Base-by-base conservation (phyloP, 106 monocot species). In the Phalaenopsis aphrodite region DNA sequence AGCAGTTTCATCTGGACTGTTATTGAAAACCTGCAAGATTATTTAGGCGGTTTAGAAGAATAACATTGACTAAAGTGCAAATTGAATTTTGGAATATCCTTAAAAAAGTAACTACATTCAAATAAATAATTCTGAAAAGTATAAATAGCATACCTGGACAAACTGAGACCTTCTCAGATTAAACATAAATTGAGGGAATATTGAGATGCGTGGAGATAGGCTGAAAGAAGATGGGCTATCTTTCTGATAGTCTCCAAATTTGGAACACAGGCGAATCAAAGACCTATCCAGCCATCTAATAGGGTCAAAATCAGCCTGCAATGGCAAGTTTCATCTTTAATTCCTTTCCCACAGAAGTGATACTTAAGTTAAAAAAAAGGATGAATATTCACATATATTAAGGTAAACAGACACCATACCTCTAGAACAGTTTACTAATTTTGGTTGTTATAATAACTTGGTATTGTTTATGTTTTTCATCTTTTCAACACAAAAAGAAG, bases 1-100 rank as follows among this genome's bases (percentile, higher is more conserved):
- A 42, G 98, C 98, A 81, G 98, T 98, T 85, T 98, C 98, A 88
- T 98, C 98, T 17, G 94, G 98, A 79, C 98, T 98, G 65, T 93
- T 94, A 78, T 89, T 89, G 66, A 93, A 94, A 72, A 98, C 92
- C 98, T 98, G 89, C 45, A 86, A 79, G 42, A 57, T 42, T 49
- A 71, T 77, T 14, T 75, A 36, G 7, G 65, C 55, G 41, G n/a
- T 38, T 16, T 42, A 41, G 23, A 76, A 83, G 45, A 46, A 38
- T 47, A 17, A 10, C 19, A 57, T 18, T 18, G 7, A 24, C 52
- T 14, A 46, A 21, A 82, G 56, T 42, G 19, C 76, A 85, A 73
- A 19, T 58, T 36, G 24, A 81, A 14, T n/a, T 36, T 5, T 18
- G 41, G 41, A 74, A 18, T 74, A 43, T 45, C 36, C 43, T 19